A percentile compares a stretch with the other conserved stretches of the same genome.
Evolutionary conservation across 805 yeast species (phyloP).

Genomic region (Lachancea meyersii): DNA sequence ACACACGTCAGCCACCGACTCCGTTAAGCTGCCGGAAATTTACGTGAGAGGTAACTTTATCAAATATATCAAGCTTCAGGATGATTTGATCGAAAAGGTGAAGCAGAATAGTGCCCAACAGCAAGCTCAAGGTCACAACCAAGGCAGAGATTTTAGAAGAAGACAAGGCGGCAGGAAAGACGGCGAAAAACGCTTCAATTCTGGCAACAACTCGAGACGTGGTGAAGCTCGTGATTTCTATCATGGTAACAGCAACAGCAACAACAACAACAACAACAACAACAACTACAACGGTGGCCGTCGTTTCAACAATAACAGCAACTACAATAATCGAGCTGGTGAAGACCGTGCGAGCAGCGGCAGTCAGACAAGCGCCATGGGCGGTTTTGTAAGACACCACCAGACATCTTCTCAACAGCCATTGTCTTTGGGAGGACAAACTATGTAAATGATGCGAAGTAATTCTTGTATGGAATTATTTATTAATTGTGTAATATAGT

Average conservation of each 20-base stretch:
- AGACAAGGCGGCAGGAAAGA: constrained; percentile 20
- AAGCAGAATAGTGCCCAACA: constrained; percentile 39
- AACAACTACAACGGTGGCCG: neutral
- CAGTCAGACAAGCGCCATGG: constrained; percentile 22
- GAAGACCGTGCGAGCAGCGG: constrained; percentile 4
- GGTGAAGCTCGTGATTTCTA: constrained; percentile 22
- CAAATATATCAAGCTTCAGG: constrained; percentile 69
- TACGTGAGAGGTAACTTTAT: constrained; percentile 84
- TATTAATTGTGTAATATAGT: constrained; percentile 5
- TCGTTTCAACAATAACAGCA: constrained; percentile 7
- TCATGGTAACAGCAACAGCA: constrained; percentile 6
- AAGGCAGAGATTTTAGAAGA: constrained; percentile 27
- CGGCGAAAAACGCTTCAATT: constrained; percentile 32
- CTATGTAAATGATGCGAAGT: constrained; percentile 5
- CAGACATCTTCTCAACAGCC: constrained; percentile 11
- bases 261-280: neutral
- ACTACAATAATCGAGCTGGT: constrained; percentile 2
- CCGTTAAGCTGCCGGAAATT: constrained; percentile 62
- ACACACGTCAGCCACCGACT: constrained; percentile 45
- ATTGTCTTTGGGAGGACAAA: constrained; percentile 5
- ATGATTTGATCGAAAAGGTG: constrained; percentile 68
- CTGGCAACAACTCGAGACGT: constrained; percentile 27
- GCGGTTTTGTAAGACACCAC: constrained; percentile 31
- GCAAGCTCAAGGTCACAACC: constrained; percentile 24
- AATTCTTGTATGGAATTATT: constrained; percentile 11